These are phyloP conservation scores for Citrullus colocynthis DNA, from an alignment of 306 rosid species.

Conservation along the genomic window DNA sequence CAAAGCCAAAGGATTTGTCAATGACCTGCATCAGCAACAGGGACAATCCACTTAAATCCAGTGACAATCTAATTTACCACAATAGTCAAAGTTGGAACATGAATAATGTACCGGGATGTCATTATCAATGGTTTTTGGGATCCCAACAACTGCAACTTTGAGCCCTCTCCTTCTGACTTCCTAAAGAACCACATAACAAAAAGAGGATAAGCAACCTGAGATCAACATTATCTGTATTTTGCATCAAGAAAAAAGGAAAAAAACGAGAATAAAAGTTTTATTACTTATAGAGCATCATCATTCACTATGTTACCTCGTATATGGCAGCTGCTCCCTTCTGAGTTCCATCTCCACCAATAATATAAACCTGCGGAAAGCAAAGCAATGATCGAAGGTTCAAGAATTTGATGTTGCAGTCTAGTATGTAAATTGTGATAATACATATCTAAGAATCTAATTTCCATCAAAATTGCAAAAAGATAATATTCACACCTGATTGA, in stretches of 20 bases:
- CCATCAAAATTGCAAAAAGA: not conserved
- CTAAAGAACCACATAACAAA: slow-evolving; percentile 18
- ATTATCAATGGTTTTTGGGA: slow-evolving; percentile 94
- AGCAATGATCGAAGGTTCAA: slow-evolving; percentile 3
- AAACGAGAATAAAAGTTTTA: not conserved
- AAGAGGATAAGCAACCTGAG: not conserved
- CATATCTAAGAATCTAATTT: not conserved
- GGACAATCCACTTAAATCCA: not conserved
- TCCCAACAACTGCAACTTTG: slow-evolving; percentile 74
- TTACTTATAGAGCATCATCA: not conserved
- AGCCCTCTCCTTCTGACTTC: slow-evolving; percentile 86
- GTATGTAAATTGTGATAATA: not conserved
- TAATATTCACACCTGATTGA: slow-evolving; percentile 56
- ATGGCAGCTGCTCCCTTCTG: slow-evolving; percentile 86
- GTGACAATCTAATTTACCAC: not conserved
- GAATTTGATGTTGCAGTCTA: not conserved
- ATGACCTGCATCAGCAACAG: slow-evolving; percentile 46
- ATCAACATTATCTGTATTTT: not conserved
- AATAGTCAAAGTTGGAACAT: not conserved
- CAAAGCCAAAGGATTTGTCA: slow-evolving; percentile 89
- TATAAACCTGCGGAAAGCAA: slow-evolving; percentile 62
- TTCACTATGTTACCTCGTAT: slow-evolving; percentile 50
- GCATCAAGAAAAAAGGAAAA: not conserved
- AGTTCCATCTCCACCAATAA: slow-evolving; percentile 99
- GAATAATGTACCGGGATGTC: slow-evolving; percentile 61